A percentile compares a stretch with the other conserved stretches of the same genome.
Conservation (phyloP, 768 basidiomycete genomes). For the Myochromella boudieri region DNA sequence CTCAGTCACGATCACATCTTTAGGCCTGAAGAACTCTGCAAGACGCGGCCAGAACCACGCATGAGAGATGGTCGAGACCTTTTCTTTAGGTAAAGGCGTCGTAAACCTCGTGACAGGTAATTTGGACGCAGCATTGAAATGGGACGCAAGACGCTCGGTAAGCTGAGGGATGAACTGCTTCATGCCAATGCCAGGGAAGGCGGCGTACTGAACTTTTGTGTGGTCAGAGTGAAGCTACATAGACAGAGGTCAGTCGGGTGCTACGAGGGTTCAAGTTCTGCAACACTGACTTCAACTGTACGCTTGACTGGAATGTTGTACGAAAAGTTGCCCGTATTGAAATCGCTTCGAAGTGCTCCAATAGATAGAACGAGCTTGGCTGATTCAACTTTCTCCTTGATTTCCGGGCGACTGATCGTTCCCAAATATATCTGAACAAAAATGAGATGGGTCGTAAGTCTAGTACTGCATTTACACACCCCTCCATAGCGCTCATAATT, state of each 20-base stretch:
- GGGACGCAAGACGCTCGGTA: slow-evolving; percentile 49
- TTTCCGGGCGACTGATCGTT: slow-evolving; percentile 58
- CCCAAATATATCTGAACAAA: slow-evolving; percentile 69
- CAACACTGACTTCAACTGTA: slow-evolving; percentile 57
- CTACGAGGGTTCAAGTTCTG: background rate
- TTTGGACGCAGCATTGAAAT: slow-evolving; percentile 36
- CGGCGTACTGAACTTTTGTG: slow-evolving; percentile 63
- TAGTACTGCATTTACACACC: no score
- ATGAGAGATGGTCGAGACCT: slow-evolving; percentile 62
- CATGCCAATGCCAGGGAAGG: slow-evolving; percentile 70
- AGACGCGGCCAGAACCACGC: slow-evolving; percentile 84
- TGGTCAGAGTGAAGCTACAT: slow-evolving; percentile 73
- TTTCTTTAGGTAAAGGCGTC: slow-evolving; percentile 49
- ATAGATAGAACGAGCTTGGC: slow-evolving; percentile 77
- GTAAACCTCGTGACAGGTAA: slow-evolving; percentile 47
- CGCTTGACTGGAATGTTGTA: slow-evolving; percentile 61
- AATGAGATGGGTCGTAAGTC: slow-evolving; percentile 21
- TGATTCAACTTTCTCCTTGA: slow-evolving; percentile 71
- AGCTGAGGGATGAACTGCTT: slow-evolving; percentile 75
- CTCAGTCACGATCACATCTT: slow-evolving; percentile 83
- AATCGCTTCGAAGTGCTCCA: slow-evolving; percentile 71
- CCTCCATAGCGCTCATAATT: slow-evolving; percentile 75
- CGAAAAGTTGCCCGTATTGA: slow-evolving; percentile 88
- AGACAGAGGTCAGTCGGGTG: background rate
- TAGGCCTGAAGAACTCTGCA: slow-evolving; percentile 64